phyloP scores from a whole-genome alignment of 192 early-diverging fungal genomes.

The Coemansia sp. region DNA sequence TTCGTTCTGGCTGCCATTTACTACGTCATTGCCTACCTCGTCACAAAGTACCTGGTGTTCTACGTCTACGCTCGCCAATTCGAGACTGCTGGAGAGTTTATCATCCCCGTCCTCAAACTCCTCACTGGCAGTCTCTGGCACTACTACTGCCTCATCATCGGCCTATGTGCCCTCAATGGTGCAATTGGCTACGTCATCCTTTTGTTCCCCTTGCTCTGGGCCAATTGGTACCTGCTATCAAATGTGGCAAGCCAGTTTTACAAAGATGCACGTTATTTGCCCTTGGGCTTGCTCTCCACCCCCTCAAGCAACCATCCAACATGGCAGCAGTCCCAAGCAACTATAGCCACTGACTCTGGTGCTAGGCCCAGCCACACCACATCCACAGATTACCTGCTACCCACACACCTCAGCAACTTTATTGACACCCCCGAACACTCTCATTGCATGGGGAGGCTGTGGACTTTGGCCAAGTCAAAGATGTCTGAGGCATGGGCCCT shows the following conservation, averaged over 20 bases:
- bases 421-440: constrained; percentile 22
- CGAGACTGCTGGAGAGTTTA: constrained; percentile 63
- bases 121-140: constrained; percentile 50
- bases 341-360: neutral
- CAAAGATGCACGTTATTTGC: constrained; percentile 39
- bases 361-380: constrained; percentile 33
- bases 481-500: constrained; percentile 2
- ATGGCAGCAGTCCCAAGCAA: neutral
- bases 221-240: constrained; percentile 43
- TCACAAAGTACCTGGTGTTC: constrained; percentile 73
- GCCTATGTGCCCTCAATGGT: constrained; percentile 45
- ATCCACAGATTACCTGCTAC: constrained; percentile 44
- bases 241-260: constrained; percentile 44
- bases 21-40: constrained; percentile 63
- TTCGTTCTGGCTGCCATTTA: constrained; percentile 70
- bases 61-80: constrained; percentile 77
- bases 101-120: constrained; percentile 45
- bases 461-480: constrained; percentile 2
- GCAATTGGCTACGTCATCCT: constrained; percentile 41
- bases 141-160: constrained; percentile 52
- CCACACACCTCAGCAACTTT: constrained; percentile 34
- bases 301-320: neutral
- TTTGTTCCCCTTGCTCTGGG: constrained; percentile 45
- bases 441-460: constrained; percentile 8
- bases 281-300: constrained; percentile 22